Percentiles rank a stretch among this genome's conserved stretches.
These are phyloP conservation scores for Malus sieversii DNA, from an alignment of 306 rosid genomes.

Conservation along the genomic window DNA sequence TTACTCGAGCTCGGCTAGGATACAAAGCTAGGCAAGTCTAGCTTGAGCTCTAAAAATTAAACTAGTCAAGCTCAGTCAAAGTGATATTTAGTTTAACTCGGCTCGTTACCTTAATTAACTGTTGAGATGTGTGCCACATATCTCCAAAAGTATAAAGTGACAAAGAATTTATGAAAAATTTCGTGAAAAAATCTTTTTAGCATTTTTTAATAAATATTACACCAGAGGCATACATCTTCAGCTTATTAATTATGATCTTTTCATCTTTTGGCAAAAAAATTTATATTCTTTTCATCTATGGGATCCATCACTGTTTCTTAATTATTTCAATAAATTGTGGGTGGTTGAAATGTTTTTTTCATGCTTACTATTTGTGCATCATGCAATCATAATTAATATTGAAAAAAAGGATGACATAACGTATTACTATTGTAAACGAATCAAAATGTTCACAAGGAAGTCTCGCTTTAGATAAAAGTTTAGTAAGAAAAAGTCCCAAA, in stretches of 20 bases:
- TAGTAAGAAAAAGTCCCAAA: background rate
- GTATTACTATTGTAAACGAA: background rate
- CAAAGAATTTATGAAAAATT: too few relatives aligned
- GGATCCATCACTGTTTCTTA: background rate
- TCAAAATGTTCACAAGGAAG: background rate
- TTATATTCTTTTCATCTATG: background rate
- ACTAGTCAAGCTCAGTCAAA: too few relatives aligned
- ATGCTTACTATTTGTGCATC: background rate
- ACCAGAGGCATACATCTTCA: background rate
- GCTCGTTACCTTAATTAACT: too few relatives aligned
- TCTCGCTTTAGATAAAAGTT: background rate
- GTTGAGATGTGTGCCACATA: too few relatives aligned
- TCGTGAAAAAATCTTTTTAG: too few relatives aligned
- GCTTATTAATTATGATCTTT: background rate
- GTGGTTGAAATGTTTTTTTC: background rate
- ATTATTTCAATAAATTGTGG: background rate
- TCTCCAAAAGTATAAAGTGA: too few relatives aligned
- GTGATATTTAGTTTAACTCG: too few relatives aligned
- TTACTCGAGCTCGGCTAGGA: background rate
- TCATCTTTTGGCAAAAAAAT: background rate
- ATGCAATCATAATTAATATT: background rate
- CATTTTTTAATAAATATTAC: too few relatives aligned
- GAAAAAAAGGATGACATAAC: background rate
- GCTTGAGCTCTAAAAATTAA: background rate
- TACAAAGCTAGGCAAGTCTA: background rate